phyloP scores from a whole-genome alignment of 768 basidiomycete genomes.

The Boletus tomentosulus region DNA sequence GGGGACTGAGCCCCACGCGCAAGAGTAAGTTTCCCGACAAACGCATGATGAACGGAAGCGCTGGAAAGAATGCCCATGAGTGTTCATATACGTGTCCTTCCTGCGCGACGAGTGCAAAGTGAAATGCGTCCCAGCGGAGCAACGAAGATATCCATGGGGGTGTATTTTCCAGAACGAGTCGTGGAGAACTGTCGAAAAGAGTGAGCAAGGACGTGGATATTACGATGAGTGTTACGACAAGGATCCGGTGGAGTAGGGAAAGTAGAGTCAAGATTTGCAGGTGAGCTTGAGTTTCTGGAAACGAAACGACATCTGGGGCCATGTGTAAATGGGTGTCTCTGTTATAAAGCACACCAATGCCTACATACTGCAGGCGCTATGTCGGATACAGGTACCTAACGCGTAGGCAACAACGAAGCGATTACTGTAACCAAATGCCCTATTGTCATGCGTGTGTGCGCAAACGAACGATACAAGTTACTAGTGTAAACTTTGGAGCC shows the following conservation, averaged over 20 bases:
- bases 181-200: slow-evolving; percentile 27
- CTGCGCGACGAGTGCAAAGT: slow-evolving; percentile 69
- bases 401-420: too few species aligned
- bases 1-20: neutral
- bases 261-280: slow-evolving; percentile 20
- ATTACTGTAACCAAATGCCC: too few species aligned
- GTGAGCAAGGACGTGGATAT: slow-evolving; percentile 18
- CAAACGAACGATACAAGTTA: too few species aligned
- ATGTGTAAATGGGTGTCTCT: neutral
- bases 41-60: slow-evolving; percentile 53
- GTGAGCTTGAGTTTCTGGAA: slow-evolving; percentile 6
- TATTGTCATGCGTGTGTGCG: too few species aligned
- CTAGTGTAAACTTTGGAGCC: too few species aligned
- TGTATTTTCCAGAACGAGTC: slow-evolving; percentile 12
- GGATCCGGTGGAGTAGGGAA: slow-evolving; percentile 21
- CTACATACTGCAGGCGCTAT: too few species aligned
- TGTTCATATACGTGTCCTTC: slow-evolving; percentile 65
- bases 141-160: slow-evolving; percentile 30
- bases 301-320: neutral
- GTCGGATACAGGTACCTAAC: too few species aligned
- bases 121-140: slow-evolving; percentile 86
- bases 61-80: slow-evolving; percentile 86
- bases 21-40: slow-evolving; percentile 25
- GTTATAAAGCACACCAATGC: too few species aligned
- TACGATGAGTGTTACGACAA: slow-evolving; percentile 16